Conservation (phyloP, 306 rosid genomes). For the Sicyos baderoa region DNA sequence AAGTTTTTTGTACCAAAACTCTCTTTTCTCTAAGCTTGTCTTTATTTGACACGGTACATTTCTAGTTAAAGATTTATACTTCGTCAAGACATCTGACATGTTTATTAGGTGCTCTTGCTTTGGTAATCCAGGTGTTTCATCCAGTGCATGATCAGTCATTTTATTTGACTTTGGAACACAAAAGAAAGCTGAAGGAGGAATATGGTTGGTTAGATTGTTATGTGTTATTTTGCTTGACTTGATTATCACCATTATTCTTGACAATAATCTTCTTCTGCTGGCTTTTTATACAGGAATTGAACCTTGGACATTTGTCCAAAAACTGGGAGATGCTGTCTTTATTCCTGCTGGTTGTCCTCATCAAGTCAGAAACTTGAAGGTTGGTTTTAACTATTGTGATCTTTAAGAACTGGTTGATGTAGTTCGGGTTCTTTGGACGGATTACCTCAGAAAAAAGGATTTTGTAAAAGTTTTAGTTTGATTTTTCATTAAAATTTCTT, state of each 20-base stretch:
- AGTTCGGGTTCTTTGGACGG: not conserved
- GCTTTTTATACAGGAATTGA: slow-evolving; percentile 34
- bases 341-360: slow-evolving; percentile 55
- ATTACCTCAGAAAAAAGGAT: not conserved
- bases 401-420: not conserved
- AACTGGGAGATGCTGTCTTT: slow-evolving; percentile 46
- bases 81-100: not conserved
- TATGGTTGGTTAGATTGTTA: slow-evolving; percentile 40
- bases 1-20: not conserved
- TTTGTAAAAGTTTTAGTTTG: not conserved
- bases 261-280: slow-evolving; percentile 8
- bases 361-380: slow-evolving; percentile 48
- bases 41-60: not conserved
- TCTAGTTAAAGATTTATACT: not conserved
- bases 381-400: not conserved
- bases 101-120: not conserved
- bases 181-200: slow-evolving; percentile 52
- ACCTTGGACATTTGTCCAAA: slow-evolving; percentile 46
- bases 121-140: slow-evolving; percentile 44
- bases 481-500: not conserved
- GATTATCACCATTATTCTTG: not conserved
- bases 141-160: slow-evolving; percentile 67
- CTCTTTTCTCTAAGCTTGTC: not conserved
- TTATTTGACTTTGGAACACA: slow-evolving; percentile 50
- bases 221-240: not conserved